Base-by-base conservation (phyloP, 1,139 yeast species). In the Taphrina pruni region DNA sequence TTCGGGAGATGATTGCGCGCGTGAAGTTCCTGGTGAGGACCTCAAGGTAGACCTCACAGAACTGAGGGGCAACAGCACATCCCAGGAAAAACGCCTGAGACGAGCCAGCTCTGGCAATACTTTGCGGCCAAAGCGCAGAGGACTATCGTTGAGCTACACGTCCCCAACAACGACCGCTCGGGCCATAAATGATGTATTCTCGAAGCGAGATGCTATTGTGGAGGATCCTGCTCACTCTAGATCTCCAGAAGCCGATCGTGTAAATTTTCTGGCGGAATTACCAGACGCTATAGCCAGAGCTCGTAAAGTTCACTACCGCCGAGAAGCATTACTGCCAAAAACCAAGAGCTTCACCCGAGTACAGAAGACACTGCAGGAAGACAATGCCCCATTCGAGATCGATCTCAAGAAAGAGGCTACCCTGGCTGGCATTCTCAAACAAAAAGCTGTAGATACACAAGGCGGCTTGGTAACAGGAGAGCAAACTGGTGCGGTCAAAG, bases 211-310 rank as follows among this genome's bases (percentile, higher is more conserved):
- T 14, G 21, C 26, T 11, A n/a, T 20, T 8, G 50, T n/a, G 7
- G 45, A 36, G 8, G 48, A 38, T 39, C 48, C 26, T 21, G 36
- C 46, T 11, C 45, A 17, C 14, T 35, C 11, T n/a, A 35, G 26
- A 8, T 41, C 51, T 9, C 61, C 55, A 9, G 67, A 56, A 32
- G 67, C 41, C 7, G 48, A 64, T 36, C 61, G 67, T 12, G 55
- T 36, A 6, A 54, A n/a, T 11, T 64, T 64, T 55, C 39, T 64
- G 12, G 67, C 67, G 5, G 67, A 64, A 45, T 48, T 64, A 11
- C 67, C 67, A 8, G 58, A 56, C n/a, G 67, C 61, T 32, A 64
- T 64, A 20, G 67, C 67, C 20, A 58, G 60, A 26, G 67, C 60
- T 14, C 60, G 67, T 14, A 64, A 55, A 32, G 67, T 64, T 14